Base-by-base conservation (phyloP, 2,329 filamentous ascomycete genomes). In the Lojkania enalia region DNA sequence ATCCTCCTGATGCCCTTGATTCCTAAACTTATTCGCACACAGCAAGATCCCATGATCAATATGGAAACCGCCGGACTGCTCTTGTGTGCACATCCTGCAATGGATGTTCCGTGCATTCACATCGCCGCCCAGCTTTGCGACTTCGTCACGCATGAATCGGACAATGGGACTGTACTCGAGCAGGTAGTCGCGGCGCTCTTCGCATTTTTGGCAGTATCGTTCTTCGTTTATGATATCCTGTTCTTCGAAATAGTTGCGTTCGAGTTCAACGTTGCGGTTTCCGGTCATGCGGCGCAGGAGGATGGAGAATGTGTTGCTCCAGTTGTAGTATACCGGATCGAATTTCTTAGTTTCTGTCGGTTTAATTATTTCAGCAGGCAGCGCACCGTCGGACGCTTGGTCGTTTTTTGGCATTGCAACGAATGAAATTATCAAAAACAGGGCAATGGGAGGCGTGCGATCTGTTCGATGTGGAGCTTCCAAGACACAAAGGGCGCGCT, bases 1-100 rank as follows among this genome's bases (percentile, higher is more conserved):
- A 69, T 99, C 94, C 74, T 99, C 94, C 57, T 96, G 71, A 66
- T 96, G 90, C 21, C 85, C 84, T 45, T 84, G 77, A 64, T 90
- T 84, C 47, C 86, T 78, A 65, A 97, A 82, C 72, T 94, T 86
- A 71, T 99, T 99, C 39, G 94, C 90, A 72, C 94, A 99, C 16
- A 99, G 78, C 63, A 95, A 68, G 52, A 99, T 96, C 27, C 94
- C 94, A 66, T 90, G 87, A 39, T 87, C 79, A 1, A 90, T 85
- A 67, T 86, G 86, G 68, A 97, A 97, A 1, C 94, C 94, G 19
- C 92, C 94, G 23, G 81, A 81, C 65, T 87, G 84, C 36, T 86
- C 77, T 39, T 80, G 76, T 15, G 83, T 84, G 66, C 94, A 99
- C 46, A 90, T 82, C 19, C 85, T 80, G 68, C 94, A 99, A 32